phyloP scores from a whole-genome alignment of 768 basidiomycete genomes.

The Hydnomerulius pinastri region DNA sequence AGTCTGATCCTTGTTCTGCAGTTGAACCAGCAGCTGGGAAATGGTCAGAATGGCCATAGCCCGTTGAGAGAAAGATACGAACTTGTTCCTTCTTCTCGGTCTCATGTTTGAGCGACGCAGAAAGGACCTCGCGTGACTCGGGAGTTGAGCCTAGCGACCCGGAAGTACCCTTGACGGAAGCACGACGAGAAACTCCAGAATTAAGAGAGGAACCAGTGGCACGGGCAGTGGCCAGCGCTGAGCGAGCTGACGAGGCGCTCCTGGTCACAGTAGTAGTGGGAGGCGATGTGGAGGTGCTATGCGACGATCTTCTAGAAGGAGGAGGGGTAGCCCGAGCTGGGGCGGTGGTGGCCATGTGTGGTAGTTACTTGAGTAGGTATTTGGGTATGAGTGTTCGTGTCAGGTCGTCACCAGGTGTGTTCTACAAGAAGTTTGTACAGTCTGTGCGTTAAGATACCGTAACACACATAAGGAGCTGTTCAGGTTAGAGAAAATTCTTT shows the following conservation, averaged over 20 bases:
- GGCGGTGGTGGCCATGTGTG: slow-evolving; percentile 41
- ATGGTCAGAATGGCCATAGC: slow-evolving; percentile 9
- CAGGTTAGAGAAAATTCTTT: not conserved
- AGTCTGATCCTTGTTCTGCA: slow-evolving; percentile 79
- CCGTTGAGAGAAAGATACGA: slow-evolving; percentile 20
- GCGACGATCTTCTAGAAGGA: slow-evolving; percentile 46
- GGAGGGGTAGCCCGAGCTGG: slow-evolving; percentile 46
- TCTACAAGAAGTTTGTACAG: not conserved
- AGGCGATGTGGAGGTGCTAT: slow-evolving; percentile 42
- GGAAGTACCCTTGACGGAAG: slow-evolving; percentile 49
- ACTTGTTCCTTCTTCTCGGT: slow-evolving; percentile 84
- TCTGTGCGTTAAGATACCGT: not conserved
- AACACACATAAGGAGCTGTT: not conserved
- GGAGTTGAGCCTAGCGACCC: slow-evolving; percentile 36
- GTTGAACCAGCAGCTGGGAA: slow-evolving; percentile 67
- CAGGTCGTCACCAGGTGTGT: not conserved
- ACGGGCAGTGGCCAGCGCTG: slow-evolving; percentile 58
- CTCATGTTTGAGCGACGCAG: slow-evolving; percentile 69
- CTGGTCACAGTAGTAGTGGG: slow-evolving; percentile 45
- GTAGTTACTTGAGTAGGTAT: slow-evolving; percentile 6
- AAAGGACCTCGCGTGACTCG: slow-evolving; percentile 57
- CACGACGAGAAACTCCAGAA: slow-evolving; percentile 49
- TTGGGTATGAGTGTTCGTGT: not conserved
- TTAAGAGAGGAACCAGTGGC: slow-evolving; percentile 49
- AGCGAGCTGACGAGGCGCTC: slow-evolving; percentile 59